A percentile compares a stretch with the other conserved stretches of the same genome.
Conservation (phyloP, 495 filamentous ascomycete species). For the Bacidia rubella region DNA sequence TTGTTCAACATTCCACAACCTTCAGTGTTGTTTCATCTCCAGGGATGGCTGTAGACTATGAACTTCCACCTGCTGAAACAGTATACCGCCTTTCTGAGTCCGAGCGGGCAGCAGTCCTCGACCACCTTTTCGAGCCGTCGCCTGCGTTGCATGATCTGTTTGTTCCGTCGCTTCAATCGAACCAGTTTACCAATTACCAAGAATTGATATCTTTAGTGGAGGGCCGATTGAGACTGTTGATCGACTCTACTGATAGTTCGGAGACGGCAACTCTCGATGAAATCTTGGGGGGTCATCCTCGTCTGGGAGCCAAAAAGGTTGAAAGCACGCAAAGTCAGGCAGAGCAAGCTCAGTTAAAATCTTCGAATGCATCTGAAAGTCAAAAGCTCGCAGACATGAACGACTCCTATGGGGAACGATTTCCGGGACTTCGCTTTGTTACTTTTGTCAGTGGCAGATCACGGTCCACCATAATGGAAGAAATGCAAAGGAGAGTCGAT, state of each 20-base stretch:
- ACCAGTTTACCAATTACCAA: slow-evolving; percentile 47
- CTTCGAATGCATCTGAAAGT: slow-evolving; percentile 36
- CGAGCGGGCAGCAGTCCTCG: slow-evolving; percentile 49
- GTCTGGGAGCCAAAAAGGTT: slow-evolving; percentile 66
- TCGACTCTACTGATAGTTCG: slow-evolving; percentile 34
- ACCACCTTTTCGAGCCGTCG: slow-evolving; percentile 79
- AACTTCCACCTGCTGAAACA: slow-evolving; percentile 36
- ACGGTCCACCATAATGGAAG: slow-evolving; percentile 61
- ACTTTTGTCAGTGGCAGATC: slow-evolving; percentile 80
- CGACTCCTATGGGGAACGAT: slow-evolving; percentile 63
- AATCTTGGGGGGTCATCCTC: slow-evolving; percentile 78
- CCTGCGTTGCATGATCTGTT: slow-evolving; percentile 58
- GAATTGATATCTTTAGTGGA: slow-evolving; percentile 46
- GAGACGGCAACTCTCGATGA: slow-evolving; percentile 46
- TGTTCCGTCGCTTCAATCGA: slow-evolving; percentile 48
- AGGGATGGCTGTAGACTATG: not conserved
- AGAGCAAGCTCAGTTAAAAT: slow-evolving; percentile 67
- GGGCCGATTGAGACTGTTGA: slow-evolving; percentile 39
- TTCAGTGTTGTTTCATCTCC: too few species aligned
- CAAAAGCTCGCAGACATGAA: slow-evolving; percentile 54
- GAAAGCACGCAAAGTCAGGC: slow-evolving; percentile 60
- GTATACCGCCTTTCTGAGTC: slow-evolving; percentile 43
- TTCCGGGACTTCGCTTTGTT: slow-evolving; percentile 79
- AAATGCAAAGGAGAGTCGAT: slow-evolving; percentile 69
- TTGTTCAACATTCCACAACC: too few species aligned